phyloP scores from a whole-genome alignment of 805 yeast species.

The Lipomyces chichibuensis region DNA sequence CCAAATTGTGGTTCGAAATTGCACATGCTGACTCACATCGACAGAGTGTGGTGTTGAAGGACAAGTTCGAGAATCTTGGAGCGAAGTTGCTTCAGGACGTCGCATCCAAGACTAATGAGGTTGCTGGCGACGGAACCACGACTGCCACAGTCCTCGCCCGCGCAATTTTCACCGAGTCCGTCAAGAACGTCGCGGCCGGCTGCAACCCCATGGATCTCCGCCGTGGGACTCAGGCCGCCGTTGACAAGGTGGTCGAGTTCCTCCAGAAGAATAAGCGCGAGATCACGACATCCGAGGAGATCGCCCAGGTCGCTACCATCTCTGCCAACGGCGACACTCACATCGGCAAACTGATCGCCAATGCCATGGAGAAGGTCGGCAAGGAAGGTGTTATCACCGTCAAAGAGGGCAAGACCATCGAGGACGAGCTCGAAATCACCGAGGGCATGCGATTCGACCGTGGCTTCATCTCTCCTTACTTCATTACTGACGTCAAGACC shows the following conservation, averaged over 20 bases:
- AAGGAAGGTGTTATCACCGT: conserved; percentile 98
- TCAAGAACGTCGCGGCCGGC: conserved; percentile 97
- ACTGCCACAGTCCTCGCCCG: conserved; percentile 96
- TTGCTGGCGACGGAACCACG: conserved; percentile 99
- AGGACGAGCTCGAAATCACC: conserved; percentile 93
- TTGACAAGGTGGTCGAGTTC: conserved; percentile 84
- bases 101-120: conserved; percentile 94
- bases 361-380: conserved; percentile 98
- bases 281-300: conserved; percentile 90
- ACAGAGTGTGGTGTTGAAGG: conserved; percentile 60
- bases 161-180: conserved; percentile 91
- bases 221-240: conserved; percentile 97
- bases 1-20: too few species aligned
- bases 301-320: conserved; percentile 97
- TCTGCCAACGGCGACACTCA: conserved; percentile 96
- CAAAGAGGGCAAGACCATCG: conserved; percentile 95
- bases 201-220: conserved; percentile 98
- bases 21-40: neutral
- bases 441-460: conserved; percentile 99
- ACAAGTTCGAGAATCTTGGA: conserved; percentile 95
- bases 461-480: conserved; percentile 95
- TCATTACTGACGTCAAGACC: conserved; percentile 86
- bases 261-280: conserved; percentile 85
- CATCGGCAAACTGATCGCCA: conserved; percentile 86
- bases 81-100: conserved; percentile 90